phyloP scores from a whole-genome alignment of 148 eudicot species.

The Rhododendron griersonianum region DNA sequence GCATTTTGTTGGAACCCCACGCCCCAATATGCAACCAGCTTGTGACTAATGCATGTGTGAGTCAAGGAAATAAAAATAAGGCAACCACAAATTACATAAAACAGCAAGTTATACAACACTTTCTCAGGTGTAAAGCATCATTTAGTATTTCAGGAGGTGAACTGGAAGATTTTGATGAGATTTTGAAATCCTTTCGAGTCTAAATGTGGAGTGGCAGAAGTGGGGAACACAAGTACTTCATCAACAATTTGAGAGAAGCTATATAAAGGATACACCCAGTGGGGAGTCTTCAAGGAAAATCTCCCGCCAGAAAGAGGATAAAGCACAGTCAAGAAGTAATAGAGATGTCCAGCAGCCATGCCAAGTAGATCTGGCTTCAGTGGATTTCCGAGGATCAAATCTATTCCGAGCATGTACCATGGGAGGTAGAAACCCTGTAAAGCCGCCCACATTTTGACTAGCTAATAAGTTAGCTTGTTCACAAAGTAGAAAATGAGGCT shows the following conservation, averaged over 20 bases:
- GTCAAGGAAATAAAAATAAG: constrained; percentile 1
- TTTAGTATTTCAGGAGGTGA: too few species aligned
- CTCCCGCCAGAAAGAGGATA: constrained; percentile 34
- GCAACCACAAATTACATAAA: neutral
- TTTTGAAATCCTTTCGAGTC: neutral
- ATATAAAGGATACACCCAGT: constrained; percentile 38
- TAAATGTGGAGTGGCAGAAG: neutral
- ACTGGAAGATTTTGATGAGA: neutral
- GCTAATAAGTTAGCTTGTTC: neutral
- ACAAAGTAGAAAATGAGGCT: neutral
- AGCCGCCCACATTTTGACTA: neutral
- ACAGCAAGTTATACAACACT: neutral
- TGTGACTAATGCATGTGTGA: constrained; percentile 23
- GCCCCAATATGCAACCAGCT: constrained; percentile 34
- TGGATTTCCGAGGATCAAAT: constrained; percentile 27
- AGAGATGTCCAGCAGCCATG: constrained; percentile 36
- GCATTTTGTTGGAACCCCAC: constrained; percentile 29
- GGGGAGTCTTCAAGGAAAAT: constrained; percentile 29
- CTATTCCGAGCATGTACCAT: constrained; percentile 25
- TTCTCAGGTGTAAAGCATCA: neutral
- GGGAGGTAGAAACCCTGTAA: constrained; percentile 28
- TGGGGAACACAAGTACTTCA: neutral
- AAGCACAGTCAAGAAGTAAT: constrained; percentile 42
- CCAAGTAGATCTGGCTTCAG: constrained; percentile 26
- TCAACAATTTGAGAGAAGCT: neutral